phyloP scores from a whole-genome alignment of 1,139 yeast species.

The Sugiyamaella pinicola region DNA sequence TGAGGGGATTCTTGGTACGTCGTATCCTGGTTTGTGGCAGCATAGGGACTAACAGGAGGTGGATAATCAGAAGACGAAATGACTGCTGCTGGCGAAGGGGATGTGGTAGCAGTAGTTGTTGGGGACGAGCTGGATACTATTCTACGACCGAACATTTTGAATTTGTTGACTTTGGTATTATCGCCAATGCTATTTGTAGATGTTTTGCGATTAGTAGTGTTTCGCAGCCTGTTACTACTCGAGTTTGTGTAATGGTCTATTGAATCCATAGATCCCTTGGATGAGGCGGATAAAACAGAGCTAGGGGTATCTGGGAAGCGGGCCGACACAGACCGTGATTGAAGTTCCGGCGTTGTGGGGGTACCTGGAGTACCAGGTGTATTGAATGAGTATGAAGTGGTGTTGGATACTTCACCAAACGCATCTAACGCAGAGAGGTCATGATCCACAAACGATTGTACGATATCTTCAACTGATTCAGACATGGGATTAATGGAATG shows the following conservation, averaged over 20 bases:
- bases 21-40: conserved; percentile 14
- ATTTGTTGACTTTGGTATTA: conserved; percentile 11
- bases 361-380: conserved; percentile 10
- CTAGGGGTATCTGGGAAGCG: conserved; percentile 9
- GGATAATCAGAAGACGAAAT: conserved; percentile 11
- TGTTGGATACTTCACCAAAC: conserved; percentile 27
- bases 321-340: background rate
- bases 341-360: conserved; percentile 6
- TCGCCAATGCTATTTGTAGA: conserved; percentile 10
- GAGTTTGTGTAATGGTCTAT: conserved; percentile 8
- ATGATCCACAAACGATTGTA: conserved; percentile 31
- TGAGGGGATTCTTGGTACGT: conserved; percentile 4
- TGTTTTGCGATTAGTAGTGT: conserved; percentile 6
- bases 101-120: background rate
- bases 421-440: conserved; percentile 33
- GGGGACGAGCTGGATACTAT: conserved; percentile 23
- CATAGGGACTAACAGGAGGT: conserved; percentile 6
- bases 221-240: conserved; percentile 1
- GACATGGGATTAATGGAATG: conserved; percentile 2
- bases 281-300: conserved; percentile 11
- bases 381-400: conserved; percentile 11
- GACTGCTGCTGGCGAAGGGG: conserved; percentile 12
- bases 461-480: conserved; percentile 32
- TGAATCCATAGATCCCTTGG: conserved; percentile 15
- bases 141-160: conserved; percentile 25